phyloP scores from a whole-genome alignment of 345 rosid species.

The Garcia nutans region DNA sequence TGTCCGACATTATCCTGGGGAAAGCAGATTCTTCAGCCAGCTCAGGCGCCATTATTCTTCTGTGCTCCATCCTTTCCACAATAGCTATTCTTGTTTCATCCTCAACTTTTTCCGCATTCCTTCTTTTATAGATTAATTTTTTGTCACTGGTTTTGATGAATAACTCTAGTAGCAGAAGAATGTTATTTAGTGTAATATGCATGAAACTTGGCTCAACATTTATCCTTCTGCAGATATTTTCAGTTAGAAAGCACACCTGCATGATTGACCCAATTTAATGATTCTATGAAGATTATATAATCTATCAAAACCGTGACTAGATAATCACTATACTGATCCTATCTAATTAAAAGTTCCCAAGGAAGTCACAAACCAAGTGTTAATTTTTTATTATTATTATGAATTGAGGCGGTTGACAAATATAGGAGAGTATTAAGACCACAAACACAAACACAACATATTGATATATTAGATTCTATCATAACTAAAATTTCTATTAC shows the following conservation, averaged over 20 bases:
- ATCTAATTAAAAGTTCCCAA: background rate
- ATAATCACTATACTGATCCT: background rate
- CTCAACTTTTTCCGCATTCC: constrained; percentile 15
- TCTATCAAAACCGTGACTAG: too few relatives aligned
- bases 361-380: background rate
- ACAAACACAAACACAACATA: too few relatives aligned
- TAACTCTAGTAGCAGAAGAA: constrained; percentile 22
- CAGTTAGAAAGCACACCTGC: constrained; percentile 39
- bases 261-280: constrained; percentile 10
- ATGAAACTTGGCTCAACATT: constrained; percentile 10
- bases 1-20: constrained; percentile 17
- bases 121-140: constrained; percentile 17
- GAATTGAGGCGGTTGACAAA: too few relatives aligned
- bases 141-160: constrained; percentile 32
- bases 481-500: too few relatives aligned
- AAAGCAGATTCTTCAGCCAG: constrained; percentile 23
- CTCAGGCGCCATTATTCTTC: constrained; percentile 24
- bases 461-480: too few relatives aligned
- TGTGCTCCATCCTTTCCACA: constrained; percentile 3
- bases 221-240: constrained; percentile 23
- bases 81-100: constrained; percentile 12
- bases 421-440: too few relatives aligned
- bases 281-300: background rate
- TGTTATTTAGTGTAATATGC: constrained; percentile 18
- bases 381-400: too few relatives aligned